phyloP scores from a whole-genome alignment of 2,329 filamentous ascomycete genomes.

The Tolypocladium inflatum region DNA sequence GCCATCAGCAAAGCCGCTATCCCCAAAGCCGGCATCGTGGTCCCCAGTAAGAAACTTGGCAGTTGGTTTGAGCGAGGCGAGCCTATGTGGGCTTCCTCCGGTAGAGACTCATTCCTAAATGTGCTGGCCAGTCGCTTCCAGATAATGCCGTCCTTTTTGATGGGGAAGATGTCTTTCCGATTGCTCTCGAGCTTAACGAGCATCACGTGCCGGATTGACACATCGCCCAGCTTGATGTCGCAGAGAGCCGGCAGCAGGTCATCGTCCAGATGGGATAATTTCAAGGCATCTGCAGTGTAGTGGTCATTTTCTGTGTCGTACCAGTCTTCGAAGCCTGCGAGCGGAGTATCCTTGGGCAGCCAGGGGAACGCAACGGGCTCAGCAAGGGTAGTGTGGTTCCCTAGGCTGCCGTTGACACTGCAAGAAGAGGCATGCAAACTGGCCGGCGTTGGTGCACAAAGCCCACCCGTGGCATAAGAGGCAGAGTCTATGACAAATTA shows the following conservation, averaged over 20 bases:
- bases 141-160: conserved; percentile 28
- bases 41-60: conserved; percentile 23
- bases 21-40: conserved; percentile 21
- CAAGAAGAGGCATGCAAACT: neutral
- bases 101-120: conserved; percentile 14
- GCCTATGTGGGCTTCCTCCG: conserved; percentile 16
- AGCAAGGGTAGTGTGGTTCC: conserved; percentile 14
- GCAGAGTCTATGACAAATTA: conserved; percentile 22
- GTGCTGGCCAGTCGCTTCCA: conserved; percentile 17
- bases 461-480: conserved; percentile 21
- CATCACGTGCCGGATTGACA: conserved; percentile 30
- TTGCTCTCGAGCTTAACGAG: conserved; percentile 32
- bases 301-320: conserved; percentile 11
- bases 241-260: conserved; percentile 17
- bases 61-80: conserved; percentile 17
- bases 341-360: conserved; percentile 12
- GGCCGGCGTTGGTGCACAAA: conserved; percentile 19
- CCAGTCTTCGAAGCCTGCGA: conserved; percentile 19
- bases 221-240: conserved; percentile 11
- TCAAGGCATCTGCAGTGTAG: conserved; percentile 25
- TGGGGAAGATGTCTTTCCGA: conserved; percentile 31
- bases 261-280: conserved; percentile 27
- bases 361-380: conserved; percentile 13
- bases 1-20: conserved; percentile 4
- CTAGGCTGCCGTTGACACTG: neutral